phyloP scores from a whole-genome alignment of 2,329 filamentous ascomycete genomes.

The Colletotrichum eremochloae region DNA sequence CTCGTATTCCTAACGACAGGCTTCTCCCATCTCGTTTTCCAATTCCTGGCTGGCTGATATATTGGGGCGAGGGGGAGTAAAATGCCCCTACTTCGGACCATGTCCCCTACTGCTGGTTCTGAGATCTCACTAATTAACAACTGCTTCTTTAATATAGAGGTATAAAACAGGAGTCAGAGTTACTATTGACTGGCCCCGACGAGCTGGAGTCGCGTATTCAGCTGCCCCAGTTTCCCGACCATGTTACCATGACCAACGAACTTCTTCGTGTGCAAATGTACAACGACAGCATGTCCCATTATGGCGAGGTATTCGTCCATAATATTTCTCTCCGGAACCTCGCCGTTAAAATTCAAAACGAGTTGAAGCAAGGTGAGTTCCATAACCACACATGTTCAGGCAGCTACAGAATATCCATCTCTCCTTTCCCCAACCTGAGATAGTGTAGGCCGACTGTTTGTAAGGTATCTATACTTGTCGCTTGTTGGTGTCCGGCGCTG shows the following conservation, averaged over 20 bases:
- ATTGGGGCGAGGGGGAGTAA: neutral
- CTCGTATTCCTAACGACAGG: neutral
- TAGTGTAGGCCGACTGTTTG: neutral
- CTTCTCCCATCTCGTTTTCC: constrained; percentile 25
- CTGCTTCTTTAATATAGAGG: constrained; percentile 52
- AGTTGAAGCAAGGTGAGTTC: constrained; percentile 65
- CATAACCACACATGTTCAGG: neutral
- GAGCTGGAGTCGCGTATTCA: constrained; percentile 66
- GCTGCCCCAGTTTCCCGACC: constrained; percentile 8
- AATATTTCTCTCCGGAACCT: constrained; percentile 69
- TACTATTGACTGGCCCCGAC: constrained; percentile 68
- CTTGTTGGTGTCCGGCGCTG: neutral
- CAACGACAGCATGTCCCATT: constrained; percentile 64
- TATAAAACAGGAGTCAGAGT: constrained; percentile 69
- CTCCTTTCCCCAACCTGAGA: neutral
- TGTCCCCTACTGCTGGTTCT: neutral
- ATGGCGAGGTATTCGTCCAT: constrained; percentile 70
- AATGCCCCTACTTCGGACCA: no score
- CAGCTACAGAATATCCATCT: neutral
- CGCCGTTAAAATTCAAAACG: constrained; percentile 65
- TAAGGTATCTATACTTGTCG: neutral
- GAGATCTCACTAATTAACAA: constrained; percentile 26
- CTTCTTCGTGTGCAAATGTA: constrained; percentile 8
- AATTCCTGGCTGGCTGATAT: neutral
- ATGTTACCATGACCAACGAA: constrained; percentile 1